Base-by-base conservation (phyloP, 1,139 yeast species). In the Arxiozyma heterogenica region DNA sequence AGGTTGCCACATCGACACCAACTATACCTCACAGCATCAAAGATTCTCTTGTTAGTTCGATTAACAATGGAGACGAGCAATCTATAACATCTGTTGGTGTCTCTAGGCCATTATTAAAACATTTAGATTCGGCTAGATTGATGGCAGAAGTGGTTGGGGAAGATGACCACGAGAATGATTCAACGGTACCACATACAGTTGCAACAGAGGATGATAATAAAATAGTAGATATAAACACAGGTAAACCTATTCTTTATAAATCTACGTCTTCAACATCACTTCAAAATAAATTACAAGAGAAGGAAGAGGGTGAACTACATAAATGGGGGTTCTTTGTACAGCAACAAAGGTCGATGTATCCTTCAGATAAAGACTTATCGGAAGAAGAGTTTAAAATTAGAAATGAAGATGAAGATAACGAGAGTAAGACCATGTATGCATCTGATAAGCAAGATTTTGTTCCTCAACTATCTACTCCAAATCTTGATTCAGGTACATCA, bases 281-380 rank as follows among this genome's bases (percentile, higher is more conserved):
- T 7, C 82, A 82, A 60, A 86, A 90, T 22, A 85, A 82, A 66
- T 81, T 79, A 59, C 89, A 85, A 67, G 96, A 89, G 64, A 82
- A 83, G 58, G 97, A 90, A 69, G 97, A 90, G 74, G 97, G 96
- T 60, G 95, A 87, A 64, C 77, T 89, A 58, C 96, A 88, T 70
- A 82, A 86, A 69, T 81, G 88, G 81, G 95, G 95, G 18, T 80
- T 79, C 63, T 84, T 81, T 63, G 82, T 84, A 61, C 86, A 83
- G 64, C 86, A 81, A 64, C 78, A 82, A 23, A 23, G 38, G 12
- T 45, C 54, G 12, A n/a, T 47, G 15, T 44, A 50, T 27, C 49
- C 49, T 23, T 17, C 12, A 8, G 49, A 50, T 18, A 25, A 25
- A 12, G n/a, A 4, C 12, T 34, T 34, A 34, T 34, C n/a, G n/a